phyloP scores from a whole-genome alignment of 352 stramenopile species.

The Phytophthora melonis region DNA sequence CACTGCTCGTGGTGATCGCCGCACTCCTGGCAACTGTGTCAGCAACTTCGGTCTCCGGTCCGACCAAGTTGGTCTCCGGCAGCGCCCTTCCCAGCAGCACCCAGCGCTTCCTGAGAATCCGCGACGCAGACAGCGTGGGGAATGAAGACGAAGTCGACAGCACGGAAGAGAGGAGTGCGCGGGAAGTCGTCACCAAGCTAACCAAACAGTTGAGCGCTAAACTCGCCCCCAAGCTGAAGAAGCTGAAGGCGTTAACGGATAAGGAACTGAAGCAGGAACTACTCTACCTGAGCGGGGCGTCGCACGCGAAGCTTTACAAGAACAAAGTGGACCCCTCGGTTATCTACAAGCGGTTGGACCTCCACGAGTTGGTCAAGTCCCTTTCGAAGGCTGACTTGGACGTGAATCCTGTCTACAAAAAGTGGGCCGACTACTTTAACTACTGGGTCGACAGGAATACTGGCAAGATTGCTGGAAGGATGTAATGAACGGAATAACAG shows the following conservation, averaged over 20 bases:
- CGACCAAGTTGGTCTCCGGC: no score
- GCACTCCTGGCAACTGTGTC: no score
- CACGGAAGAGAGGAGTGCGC: neutral
- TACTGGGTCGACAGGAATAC: conserved; percentile 14
- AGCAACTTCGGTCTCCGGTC: no score
- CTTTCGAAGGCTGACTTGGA: neutral
- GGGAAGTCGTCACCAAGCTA: neutral
- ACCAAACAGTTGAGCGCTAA: neutral
- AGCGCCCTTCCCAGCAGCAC: no score
- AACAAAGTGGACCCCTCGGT: conserved; percentile 2
- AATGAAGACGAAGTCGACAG: no score
- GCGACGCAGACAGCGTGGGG: no score
- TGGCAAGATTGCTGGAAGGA: neutral
- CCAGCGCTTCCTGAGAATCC: no score
- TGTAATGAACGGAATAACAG: no score
- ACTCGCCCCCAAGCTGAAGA: neutral
- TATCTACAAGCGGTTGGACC: neutral
- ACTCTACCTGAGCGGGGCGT: neutral
- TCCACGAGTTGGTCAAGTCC: neutral
- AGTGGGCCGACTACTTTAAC: conserved; percentile 4
- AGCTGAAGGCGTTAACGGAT: neutral
- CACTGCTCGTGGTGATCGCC: neutral
- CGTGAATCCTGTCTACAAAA: neutral
- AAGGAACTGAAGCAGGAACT: neutral
- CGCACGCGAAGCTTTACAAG: conserved; percentile 10